Percentiles rank a stretch among this genome's conserved stretches.
These are phyloP conservation scores for Diaporthe amygdali DNA, from an alignment of 2,329 filamentous ascomycete genomes.

Conservation along the genomic window DNA sequence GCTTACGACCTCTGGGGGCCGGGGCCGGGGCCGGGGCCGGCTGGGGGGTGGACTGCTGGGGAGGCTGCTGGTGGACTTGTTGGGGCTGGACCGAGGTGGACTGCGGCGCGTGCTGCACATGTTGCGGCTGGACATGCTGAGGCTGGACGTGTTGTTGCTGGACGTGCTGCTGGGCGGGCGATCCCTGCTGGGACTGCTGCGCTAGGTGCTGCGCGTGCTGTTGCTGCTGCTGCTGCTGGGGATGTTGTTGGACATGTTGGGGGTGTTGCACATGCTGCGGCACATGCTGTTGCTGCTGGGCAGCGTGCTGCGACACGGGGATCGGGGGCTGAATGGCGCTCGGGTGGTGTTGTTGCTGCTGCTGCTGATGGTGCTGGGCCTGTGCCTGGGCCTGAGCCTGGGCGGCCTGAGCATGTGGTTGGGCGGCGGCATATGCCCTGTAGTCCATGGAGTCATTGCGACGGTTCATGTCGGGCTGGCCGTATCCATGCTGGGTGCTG, in stretches of 20 bases:
- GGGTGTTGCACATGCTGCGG: slow-evolving; percentile 21
- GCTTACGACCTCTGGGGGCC: slow-evolving; percentile 37
- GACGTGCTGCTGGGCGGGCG: slow-evolving; percentile 33
- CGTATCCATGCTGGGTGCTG: slow-evolving; percentile 53
- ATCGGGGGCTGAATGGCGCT: slow-evolving; percentile 26
- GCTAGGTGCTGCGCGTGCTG: slow-evolving; percentile 36
- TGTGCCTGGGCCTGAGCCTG: slow-evolving; percentile 15
- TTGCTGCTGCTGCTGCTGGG: slow-evolving; percentile 34
- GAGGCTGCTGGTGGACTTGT: slow-evolving; percentile 32
- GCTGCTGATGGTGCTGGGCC: slow-evolving; percentile 32
- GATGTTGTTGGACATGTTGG: slow-evolving; percentile 30
- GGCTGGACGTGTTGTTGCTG: slow-evolving; percentile 40
- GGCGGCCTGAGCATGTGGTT: slow-evolving; percentile 21
- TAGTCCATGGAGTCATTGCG: slow-evolving; percentile 36
- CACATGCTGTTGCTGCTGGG: slow-evolving; percentile 24
- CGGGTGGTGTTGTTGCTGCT: slow-evolving; percentile 29
- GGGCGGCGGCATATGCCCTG: slow-evolving; percentile 28
- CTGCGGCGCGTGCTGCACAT: slow-evolving; percentile 36
- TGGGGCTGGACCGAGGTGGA: slow-evolving; percentile 25
- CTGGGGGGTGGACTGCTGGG: slow-evolving; percentile 33
- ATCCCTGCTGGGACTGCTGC: slow-evolving; percentile 27
- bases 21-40: slow-evolving; percentile 35
- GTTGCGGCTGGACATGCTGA: slow-evolving; percentile 40
- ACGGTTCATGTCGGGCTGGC: slow-evolving; percentile 51
- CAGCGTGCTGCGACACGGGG: slow-evolving; percentile 24